Conservation (phyloP, 768 basidiomycete genomes). For the Lepiota venenata region DNA sequence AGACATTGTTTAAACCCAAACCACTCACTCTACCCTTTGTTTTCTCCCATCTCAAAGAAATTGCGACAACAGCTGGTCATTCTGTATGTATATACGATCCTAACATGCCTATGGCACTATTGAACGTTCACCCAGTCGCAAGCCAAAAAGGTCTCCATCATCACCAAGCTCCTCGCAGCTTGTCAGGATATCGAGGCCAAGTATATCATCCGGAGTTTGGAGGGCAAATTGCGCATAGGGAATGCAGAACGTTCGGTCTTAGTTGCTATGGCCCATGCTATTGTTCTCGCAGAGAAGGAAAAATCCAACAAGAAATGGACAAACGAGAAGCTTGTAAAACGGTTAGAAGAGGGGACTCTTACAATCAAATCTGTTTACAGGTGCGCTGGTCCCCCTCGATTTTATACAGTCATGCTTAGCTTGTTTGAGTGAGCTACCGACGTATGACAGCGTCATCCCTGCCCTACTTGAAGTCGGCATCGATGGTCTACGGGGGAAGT, state of each 20-base stretch:
- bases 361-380: conserved; percentile 92
- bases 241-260: conserved; percentile 96
- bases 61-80: conserved; percentile 82
- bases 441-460: conserved; percentile 90
- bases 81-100: conserved; percentile 44
- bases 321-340: conserved; percentile 64
- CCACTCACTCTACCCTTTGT: conserved; percentile 85
- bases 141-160: conserved; percentile 91
- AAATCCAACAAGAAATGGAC: conserved; percentile 65
- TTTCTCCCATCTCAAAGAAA: conserved; percentile 87
- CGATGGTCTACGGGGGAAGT: conserved; percentile 60
- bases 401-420: conserved; percentile 7
- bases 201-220: conserved; percentile 91
- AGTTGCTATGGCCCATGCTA: conserved; percentile 90
- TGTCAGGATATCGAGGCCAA: conserved; percentile 93
- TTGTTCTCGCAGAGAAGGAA: conserved; percentile 78
- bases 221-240: conserved; percentile 96
- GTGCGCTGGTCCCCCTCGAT: conserved; percentile 34
- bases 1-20: conserved; percentile 92
- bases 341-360: conserved; percentile 73
- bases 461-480: conserved; percentile 81
- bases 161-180: conserved; percentile 90
- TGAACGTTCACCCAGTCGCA: conserved; percentile 60
- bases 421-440: conserved; percentile 76
- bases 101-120: background rate